Evolutionary conservation across 306 rosid genomes (phyloP).

Genomic region (Acacia acuminata): DNA sequence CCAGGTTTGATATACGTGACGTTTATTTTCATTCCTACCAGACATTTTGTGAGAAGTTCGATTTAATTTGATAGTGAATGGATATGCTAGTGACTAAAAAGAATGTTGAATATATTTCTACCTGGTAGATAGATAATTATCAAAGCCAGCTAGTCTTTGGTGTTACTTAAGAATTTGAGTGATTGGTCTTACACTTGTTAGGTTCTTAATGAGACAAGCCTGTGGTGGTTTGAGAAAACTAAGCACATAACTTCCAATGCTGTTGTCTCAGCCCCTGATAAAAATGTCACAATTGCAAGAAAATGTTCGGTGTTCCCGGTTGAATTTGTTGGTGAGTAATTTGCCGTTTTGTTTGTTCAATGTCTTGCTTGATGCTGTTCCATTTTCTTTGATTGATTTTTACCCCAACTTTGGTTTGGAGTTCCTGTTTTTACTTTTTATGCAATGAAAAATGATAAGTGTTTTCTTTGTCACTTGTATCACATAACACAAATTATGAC

Average conservation of each 20-base stretch:
- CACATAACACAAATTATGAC: background rate
- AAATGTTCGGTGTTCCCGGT: slow-evolving; percentile 95
- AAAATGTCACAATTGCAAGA: slow-evolving; percentile 85
- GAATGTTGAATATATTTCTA: background rate
- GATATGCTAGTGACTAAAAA: background rate
- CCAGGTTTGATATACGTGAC: slow-evolving; percentile 53
- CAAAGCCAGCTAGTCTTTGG: background rate
- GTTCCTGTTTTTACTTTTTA: background rate
- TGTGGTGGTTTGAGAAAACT: slow-evolving; percentile 97
- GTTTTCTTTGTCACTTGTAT: background rate
- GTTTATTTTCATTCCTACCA: background rate
- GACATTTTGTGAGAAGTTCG: background rate
- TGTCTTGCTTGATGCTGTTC: background rate
- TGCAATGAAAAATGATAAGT: background rate
- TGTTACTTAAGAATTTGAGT: background rate
- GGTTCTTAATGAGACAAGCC: slow-evolving; percentile 93
- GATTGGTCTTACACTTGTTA: slow-evolving; percentile 31
- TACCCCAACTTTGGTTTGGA: background rate
- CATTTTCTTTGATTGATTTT: slow-evolving; percentile 10
- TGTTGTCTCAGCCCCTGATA: slow-evolving; percentile 76
- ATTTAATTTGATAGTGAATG: slow-evolving; percentile 12
- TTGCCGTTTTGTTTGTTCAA: background rate
- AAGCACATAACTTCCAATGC: slow-evolving; percentile 80
- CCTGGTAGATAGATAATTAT: background rate
- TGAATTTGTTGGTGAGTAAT: slow-evolving; percentile 89